A percentile compares a stretch with the other conserved stretches of the same genome.
Conservation (phyloP, 2,329 filamentous ascomycete species). For the Cryphonectria nitschkei region DNA sequence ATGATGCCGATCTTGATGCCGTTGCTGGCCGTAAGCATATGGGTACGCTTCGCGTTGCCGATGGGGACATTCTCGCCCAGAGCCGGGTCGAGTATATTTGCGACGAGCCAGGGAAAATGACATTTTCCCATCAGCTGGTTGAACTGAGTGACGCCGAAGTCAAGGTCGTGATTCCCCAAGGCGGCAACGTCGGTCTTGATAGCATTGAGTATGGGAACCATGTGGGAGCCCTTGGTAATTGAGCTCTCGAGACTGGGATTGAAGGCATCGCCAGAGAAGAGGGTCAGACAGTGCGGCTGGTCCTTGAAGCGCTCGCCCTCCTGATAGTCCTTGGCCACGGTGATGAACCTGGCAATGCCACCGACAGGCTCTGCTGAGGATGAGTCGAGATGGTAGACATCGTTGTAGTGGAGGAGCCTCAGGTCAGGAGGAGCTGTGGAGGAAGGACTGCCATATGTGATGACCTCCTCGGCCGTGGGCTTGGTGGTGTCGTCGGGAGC, state of each 20-base stretch:
- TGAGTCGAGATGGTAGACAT: constrained; percentile 86
- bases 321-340: constrained; percentile 75
- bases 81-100: constrained; percentile 84
- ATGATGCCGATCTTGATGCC: constrained; percentile 86
- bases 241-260: constrained; percentile 89
- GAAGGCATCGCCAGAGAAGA: constrained; percentile 92
- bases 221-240: constrained; percentile 86
- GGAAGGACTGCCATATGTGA: constrained; percentile 39
- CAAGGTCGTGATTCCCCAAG: constrained; percentile 88
- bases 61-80: constrained; percentile 76
- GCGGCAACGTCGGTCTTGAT: constrained; percentile 81
- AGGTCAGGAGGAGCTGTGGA: constrained; percentile 60
- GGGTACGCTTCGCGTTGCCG: constrained; percentile 74
- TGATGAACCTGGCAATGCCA: constrained; percentile 80
- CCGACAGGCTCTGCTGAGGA: constrained; percentile 81
- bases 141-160: constrained; percentile 86
- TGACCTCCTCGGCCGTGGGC: constrained; percentile 28
- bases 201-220: constrained; percentile 82
- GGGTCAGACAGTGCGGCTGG: constrained; percentile 70
- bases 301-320: constrained; percentile 60
- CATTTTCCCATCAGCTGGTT: constrained; percentile 73
- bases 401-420: constrained; percentile 88
- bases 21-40: constrained; percentile 78
- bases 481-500: constrained; percentile 19
- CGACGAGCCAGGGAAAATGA: constrained; percentile 86